Percentiles rank a stretch among this genome's conserved stretches.
Evolutionary conservation across 2,329 filamentous ascomycete species (phyloP).

Genomic region (Hypoxylon rubiginosum): DNA sequence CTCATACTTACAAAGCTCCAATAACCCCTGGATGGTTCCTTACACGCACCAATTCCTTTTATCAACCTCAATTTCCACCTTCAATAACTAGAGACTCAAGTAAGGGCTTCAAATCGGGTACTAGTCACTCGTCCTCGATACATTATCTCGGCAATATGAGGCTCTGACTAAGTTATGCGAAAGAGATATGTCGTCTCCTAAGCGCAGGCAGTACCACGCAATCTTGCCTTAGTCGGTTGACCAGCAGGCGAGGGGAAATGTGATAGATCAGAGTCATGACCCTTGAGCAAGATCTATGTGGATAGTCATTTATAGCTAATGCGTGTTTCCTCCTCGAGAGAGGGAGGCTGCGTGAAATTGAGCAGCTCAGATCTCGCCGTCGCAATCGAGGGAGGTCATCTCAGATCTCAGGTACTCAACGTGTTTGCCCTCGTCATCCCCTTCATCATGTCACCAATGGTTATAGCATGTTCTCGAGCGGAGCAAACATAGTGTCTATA

Average conservation of each 20-base stretch:
- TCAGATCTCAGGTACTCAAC: conserved; percentile 15
- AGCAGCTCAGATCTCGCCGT: conserved; percentile 20
- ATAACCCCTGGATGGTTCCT: neutral
- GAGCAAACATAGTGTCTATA: conserved; percentile 38
- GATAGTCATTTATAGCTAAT: conserved; percentile 41
- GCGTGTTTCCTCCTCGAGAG: conserved; percentile 41
- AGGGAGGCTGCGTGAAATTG: conserved; percentile 48
- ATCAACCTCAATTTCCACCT: conserved; percentile 13
- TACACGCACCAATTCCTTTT: neutral
- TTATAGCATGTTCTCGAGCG: conserved; percentile 12
- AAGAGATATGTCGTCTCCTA: conserved; percentile 2
- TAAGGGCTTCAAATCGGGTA: neutral
- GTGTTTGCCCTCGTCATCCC: conserved; percentile 27
- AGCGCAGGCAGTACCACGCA: conserved; percentile 20
- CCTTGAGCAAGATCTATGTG: conserved; percentile 36
- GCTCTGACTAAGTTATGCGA: conserved; percentile 20
- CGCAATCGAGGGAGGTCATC: conserved; percentile 9
- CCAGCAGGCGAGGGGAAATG: conserved; percentile 36
- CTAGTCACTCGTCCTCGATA: neutral
- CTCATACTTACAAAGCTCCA: conserved; percentile 6
- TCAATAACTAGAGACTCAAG: neutral
- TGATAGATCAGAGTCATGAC: conserved; percentile 45
- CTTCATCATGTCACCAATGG: conserved; percentile 22
- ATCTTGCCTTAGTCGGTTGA: conserved; percentile 22
- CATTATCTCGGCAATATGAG: neutral